Percentiles rank a stretch among this genome's conserved stretches.
Conservation (phyloP, 73 alveolate species). For the Durusdinium trenchii region DNA sequence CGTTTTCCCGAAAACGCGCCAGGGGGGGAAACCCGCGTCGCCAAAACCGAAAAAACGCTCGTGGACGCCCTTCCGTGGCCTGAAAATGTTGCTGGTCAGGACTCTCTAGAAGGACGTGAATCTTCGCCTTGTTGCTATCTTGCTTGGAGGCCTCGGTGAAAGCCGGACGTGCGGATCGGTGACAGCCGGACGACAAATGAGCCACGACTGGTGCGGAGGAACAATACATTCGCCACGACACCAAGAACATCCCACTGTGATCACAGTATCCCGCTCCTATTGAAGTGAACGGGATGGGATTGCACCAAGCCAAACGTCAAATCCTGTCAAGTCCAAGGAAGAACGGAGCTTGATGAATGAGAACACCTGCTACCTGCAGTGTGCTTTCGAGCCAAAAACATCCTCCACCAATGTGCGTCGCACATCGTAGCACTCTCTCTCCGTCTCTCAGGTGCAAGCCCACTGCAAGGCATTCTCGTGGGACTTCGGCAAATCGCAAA, state of each 20-base stretch:
- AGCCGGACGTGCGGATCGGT: not conserved
- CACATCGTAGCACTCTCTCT: too few species aligned
- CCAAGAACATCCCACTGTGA: too few species aligned
- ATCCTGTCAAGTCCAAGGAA: not conserved
- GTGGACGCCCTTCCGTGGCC: not conserved
- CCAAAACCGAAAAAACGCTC: not conserved
- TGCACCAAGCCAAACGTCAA: not conserved
- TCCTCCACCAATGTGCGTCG: too few species aligned
- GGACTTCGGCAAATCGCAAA: conserved; percentile 84
- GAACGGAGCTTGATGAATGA: not conserved
- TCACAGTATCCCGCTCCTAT: not conserved
- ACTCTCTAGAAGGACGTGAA: conserved; percentile 41
- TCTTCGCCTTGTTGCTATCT: not conserved
- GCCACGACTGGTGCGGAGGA: too few species aligned
- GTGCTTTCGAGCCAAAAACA: too few species aligned
- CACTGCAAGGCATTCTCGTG: conserved; percentile 79
- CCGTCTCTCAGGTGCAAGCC: too few species aligned
- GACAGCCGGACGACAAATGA: not conserved
- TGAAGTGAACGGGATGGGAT: not conserved
- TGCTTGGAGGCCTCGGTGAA: conserved; percentile 20
- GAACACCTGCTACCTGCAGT: not conserved
- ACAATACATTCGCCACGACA: too few species aligned
- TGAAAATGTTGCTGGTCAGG: conserved; percentile 49
- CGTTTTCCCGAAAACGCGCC: not conserved
- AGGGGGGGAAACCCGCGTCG: not conserved